phyloP scores from a whole-genome alignment of 2,329 filamentous ascomycete genomes.

The Colletotrichum gigasporum region DNA sequence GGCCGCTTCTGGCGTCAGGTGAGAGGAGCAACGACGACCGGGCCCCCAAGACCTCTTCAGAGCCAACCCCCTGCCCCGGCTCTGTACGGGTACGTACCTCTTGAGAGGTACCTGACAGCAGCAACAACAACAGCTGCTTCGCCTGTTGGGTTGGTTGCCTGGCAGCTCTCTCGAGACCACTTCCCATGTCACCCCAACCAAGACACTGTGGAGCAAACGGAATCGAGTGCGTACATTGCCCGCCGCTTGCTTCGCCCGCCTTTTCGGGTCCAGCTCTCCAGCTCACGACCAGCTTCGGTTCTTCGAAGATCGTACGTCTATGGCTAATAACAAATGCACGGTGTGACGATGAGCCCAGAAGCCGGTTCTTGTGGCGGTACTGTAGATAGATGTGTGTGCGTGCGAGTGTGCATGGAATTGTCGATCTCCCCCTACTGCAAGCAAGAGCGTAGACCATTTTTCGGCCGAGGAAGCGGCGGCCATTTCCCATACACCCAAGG shows the following conservation, averaged over 20 bases:
- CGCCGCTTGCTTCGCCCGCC: not conserved
- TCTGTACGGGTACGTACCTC: not conserved
- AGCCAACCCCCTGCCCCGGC: conserved; percentile 3
- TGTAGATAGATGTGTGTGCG: too few relatives aligned
- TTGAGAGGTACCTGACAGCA: conserved; percentile 5
- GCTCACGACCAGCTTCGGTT: not conserved
- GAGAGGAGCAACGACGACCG: not conserved
- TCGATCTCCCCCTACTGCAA: too few relatives aligned
- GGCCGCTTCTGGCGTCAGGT: conserved; percentile 12
- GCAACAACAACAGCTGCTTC: not conserved
- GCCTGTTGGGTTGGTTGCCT: conserved; percentile 4
- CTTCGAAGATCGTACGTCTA: too few relatives aligned
- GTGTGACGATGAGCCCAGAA: too few relatives aligned
- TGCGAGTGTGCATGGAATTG: too few relatives aligned
- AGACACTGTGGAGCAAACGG: conserved; percentile 5
- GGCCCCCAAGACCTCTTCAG: conserved; percentile 7
- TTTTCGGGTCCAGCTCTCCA: not conserved
- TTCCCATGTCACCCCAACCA: conserved; percentile 14
- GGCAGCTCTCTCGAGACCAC: conserved; percentile 6
- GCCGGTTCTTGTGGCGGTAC: too few relatives aligned
- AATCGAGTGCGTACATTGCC: not conserved
- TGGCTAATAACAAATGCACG: too few relatives aligned
- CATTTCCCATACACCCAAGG: too few relatives aligned
- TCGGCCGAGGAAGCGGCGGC: too few relatives aligned
- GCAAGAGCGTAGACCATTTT: too few relatives aligned